These are phyloP conservation scores for Vitis labrusca DNA, from an alignment of 164 flowering plant genomes.

Conservation along the genomic window DNA sequence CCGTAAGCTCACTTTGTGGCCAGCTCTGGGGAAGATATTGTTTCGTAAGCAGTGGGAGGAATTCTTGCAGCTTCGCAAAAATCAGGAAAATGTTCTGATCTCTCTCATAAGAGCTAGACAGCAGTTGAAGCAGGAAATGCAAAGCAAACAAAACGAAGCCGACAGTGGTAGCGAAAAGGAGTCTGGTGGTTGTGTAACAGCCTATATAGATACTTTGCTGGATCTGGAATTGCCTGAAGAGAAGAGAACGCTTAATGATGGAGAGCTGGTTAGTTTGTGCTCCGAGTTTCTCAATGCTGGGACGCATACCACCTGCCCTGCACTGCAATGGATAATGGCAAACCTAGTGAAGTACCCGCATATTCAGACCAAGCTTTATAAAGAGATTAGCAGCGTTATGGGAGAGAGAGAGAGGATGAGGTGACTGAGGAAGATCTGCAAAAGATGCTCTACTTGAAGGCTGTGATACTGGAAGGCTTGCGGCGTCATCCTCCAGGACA, in stretches of 20 bases:
- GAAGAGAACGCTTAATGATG: slow-evolving; percentile 29
- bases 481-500: slow-evolving; percentile 43
- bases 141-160: too few relatives aligned
- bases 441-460: slow-evolving; percentile 33
- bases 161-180: too few relatives aligned
- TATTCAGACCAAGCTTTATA: slow-evolving; percentile 27
- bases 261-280: slow-evolving; percentile 34
- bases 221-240: slow-evolving; percentile 29
- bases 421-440: slow-evolving; percentile 30
- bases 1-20: slow-evolving; percentile 23
- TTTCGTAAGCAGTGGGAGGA: slow-evolving; percentile 25
- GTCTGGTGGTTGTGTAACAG: too few relatives aligned
- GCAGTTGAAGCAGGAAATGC: too few relatives aligned
- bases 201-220: slow-evolving; percentile 27
- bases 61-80: slow-evolving; percentile 9
- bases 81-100: slow-evolving; percentile 17
- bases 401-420: slow-evolving; percentile 5
- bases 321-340: slow-evolving; percentile 36
- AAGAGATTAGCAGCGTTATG: slow-evolving; percentile 25
- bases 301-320: slow-evolving; percentile 33
- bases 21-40: slow-evolving; percentile 26
- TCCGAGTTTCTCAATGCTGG: slow-evolving; percentile 39
- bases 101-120: slow-evolving; percentile 23
- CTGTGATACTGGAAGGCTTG: slow-evolving; percentile 38
- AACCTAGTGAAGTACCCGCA: slow-evolving; percentile 26